Evolutionary conservation across 306 rosid species (phyloP).

Genomic region (Cucumis cinereus): DNA sequence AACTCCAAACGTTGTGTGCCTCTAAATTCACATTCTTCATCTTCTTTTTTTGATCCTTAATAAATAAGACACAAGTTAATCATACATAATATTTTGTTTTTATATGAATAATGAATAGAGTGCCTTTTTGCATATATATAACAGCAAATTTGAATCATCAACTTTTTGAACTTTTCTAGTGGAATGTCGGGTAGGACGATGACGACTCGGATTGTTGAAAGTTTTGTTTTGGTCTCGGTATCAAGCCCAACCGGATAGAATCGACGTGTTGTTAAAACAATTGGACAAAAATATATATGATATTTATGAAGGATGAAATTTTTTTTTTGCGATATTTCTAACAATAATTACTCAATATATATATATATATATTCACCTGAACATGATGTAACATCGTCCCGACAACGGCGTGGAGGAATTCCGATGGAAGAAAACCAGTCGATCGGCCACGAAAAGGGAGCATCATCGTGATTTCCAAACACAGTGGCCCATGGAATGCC

Average conservation of each 20-base stretch:
- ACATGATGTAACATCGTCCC: slow-evolving; percentile 15
- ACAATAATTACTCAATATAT: too few relatives aligned
- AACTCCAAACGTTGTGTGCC: slow-evolving; percentile 52
- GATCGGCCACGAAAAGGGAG: slow-evolving; percentile 62
- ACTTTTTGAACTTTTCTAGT: too few relatives aligned
- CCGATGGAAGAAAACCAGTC: slow-evolving; percentile 70
- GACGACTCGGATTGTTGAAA: too few relatives aligned
- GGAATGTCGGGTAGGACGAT: too few relatives aligned
- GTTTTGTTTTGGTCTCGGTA: too few relatives aligned
- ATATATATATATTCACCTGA: slow-evolving; percentile 28
- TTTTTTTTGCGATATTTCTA: too few relatives aligned
- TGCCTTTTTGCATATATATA: not conserved
- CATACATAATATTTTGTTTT: not conserved
- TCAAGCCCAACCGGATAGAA: too few relatives aligned
- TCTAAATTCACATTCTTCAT: slow-evolving; percentile 51
- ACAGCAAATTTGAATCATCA: too few relatives aligned
- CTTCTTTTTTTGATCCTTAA: slow-evolving; percentile 7
- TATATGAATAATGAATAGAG: not conserved
- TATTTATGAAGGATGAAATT: too few relatives aligned
- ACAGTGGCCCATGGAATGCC: slow-evolving; percentile 73
- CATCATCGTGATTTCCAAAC: slow-evolving; percentile 86
- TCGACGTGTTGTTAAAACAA: too few relatives aligned
- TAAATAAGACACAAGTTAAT: not conserved
- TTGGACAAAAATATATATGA: too few relatives aligned
- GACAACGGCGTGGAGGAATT: slow-evolving; percentile 46